Evolutionary conservation across 208 protist species (phyloP), one percentile per base, ranked within the genome.

Genomic region (Wallacemonas sp.): DNA sequence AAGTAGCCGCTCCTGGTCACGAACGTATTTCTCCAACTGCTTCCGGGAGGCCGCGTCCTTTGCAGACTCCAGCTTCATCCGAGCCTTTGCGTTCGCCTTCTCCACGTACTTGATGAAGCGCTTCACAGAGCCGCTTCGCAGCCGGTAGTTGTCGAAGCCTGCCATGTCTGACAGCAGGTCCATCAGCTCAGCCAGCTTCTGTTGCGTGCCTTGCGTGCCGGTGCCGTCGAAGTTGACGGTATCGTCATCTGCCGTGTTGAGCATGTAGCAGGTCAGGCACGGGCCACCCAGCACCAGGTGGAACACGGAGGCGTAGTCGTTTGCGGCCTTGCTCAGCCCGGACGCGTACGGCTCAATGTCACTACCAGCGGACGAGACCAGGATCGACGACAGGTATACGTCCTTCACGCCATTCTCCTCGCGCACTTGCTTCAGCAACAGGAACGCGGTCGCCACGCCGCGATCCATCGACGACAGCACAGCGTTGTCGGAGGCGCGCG

Each of bases 71-170:
- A 89, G 62, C 2, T 76, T 70, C 50, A 73, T 62, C 60, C 71
- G 37, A 17, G 65, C 78, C 44, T 86, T 72, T 6, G 59, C 62
- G 45, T 85, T 75, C 1, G 76, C 73, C 32, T 76, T 66, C 71
- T 82, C 70, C 6, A 94, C 76, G 63, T 85, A 89, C 44, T 73
- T 73, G 32, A 91, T 76, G 68, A 94, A 94, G 37, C 87, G 76
- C 55, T 68, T 70, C 44, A 94, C 81, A 2, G 87, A 94, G 2
- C 84, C 87, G 60, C 75, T 90, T 55, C 87, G 79, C 34, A 91
- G 66, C 19, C 79, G 77, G 61, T 87, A 89, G 59, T 94, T 94
- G 61, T 82, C 67, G 24, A 70, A 26, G 0, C 3, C 63, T 0
- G 76, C 60, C 73, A 94, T 86, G 29, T 68, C 66, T 34, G 69